Conservation (phyloP, 2,329 filamentous ascomycete genomes). For the Talaromyces funiculosus region DNA sequence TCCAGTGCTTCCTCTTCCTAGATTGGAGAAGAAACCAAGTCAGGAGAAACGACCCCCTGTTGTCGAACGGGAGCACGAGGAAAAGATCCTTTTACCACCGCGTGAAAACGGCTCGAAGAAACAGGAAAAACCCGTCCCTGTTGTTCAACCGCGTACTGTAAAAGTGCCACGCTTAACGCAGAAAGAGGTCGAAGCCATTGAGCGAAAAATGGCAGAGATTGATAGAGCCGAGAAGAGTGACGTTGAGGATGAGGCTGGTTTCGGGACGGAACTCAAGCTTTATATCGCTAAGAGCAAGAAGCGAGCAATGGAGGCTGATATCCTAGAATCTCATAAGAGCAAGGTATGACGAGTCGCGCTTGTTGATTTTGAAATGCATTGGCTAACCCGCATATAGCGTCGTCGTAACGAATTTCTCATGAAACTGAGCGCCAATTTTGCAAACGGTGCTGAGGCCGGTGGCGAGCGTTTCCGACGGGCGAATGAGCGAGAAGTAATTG, state of each 20-base stretch:
- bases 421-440: constrained; percentile 55
- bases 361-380: background rate
- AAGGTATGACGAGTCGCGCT: constrained; percentile 49
- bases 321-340: constrained; percentile 58
- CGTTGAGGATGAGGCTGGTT: constrained; percentile 46
- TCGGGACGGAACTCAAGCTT: constrained; percentile 48
- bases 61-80: constrained; percentile 17
- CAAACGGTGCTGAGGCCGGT: constrained; percentile 62
- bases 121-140: constrained; percentile 15
- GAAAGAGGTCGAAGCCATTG: constrained; percentile 64
- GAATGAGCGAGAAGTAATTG: constrained; percentile 73
- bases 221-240: constrained; percentile 55
- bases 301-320: constrained; percentile 61
- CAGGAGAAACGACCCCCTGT: constrained; percentile 24
- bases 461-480: constrained; percentile 70
- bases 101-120: constrained; percentile 22
- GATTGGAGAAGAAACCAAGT: constrained; percentile 25
- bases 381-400: constrained; percentile 44
- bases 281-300: constrained; percentile 56
- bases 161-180: constrained; percentile 53
- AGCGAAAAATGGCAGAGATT: constrained; percentile 57
- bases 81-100: constrained; percentile 15
- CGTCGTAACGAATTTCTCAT: constrained; percentile 53
- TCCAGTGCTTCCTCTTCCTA: constrained; percentile 23
- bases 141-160: constrained; percentile 29